phyloP scores from a whole-genome alignment of 139 green algal species.

The Chlorokybus atmophyticus region DNA sequence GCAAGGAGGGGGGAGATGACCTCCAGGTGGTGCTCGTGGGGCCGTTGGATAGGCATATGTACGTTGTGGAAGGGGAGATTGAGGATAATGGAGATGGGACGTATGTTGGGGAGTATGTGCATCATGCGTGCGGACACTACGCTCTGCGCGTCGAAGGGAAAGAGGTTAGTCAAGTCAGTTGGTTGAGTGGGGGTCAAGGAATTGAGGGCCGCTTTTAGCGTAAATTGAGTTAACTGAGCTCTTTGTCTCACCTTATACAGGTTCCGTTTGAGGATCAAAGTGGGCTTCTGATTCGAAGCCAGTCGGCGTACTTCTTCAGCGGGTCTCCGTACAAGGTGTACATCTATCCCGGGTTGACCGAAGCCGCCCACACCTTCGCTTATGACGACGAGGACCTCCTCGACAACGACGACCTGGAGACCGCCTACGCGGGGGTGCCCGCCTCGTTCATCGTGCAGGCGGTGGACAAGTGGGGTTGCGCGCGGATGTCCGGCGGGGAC shows the following conservation, averaged over 20 bases:
- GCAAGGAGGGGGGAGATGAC: constrained; percentile 6
- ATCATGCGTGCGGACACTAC: constrained; percentile 7
- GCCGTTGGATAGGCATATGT: constrained; percentile 2
- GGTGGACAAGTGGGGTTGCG: constrained; percentile 9
- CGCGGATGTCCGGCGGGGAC: constrained; percentile 3
- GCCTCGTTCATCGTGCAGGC: constrained; percentile 5
- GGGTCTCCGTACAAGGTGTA: constrained; percentile 5
- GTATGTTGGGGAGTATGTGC: constrained; percentile 7
- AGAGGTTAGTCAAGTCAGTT: too few species aligned
- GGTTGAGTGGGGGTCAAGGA: too few species aligned
- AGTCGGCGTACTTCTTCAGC: too few species aligned
- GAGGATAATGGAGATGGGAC: constrained; percentile 14
- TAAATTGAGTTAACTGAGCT: too few species aligned
- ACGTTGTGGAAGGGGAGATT: neutral
- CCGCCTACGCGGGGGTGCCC: constrained; percentile 3
- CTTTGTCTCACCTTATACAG: too few species aligned
- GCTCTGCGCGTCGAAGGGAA: constrained; percentile 8
- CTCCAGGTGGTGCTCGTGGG: constrained; percentile 6
- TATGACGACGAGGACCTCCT: constrained; percentile 4
- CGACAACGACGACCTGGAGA: constrained; percentile 5
- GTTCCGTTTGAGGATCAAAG: too few species aligned
- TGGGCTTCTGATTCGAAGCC: too few species aligned
- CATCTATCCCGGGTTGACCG: neutral
- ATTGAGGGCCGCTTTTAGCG: too few species aligned
- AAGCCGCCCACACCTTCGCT: neutral